Base-by-base conservation (phyloP, 371 early-diverging fungal genomes). In the Amoeboaphelidium protococcarum region DNA sequence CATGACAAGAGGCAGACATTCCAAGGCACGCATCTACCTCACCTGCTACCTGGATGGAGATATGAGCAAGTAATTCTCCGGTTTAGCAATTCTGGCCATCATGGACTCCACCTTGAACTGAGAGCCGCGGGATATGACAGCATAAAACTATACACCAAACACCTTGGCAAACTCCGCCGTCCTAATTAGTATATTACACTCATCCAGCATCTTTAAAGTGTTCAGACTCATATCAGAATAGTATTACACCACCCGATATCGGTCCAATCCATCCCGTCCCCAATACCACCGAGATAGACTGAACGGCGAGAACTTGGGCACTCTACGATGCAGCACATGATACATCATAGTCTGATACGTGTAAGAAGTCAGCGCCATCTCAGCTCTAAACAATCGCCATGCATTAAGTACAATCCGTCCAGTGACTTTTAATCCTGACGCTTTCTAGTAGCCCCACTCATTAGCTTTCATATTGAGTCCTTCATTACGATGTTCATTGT, bases 31-130 rank as follows among this genome's bases (percentile, higher is more conserved):
- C 59, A 78, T 16, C 19, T 22, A 25, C 13, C 50, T 47, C 49
- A 76, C 78, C 54, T 84, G 76, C 25, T 67, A 61, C 16, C 70
- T 57, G 6, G 41, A 42, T 0, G 70, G 64, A 0, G 66, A 55
- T 13, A 59, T 2, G 51, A 63, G 44, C 4, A 69, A 46, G 25
- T 55, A 63, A 48, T 66, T 66, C 51, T 83, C 82, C 0, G 82
- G 83, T 23, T 78, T 76, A 2, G 78, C 73, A 22, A 90, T 70
- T 1, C 91, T 73, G 13, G 80, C 57, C 74, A 90, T 68, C 49
- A 84, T 61, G 0, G 82, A 72, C 53, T 90, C 91, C 0, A 90
- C 88, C 49, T 74, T 73, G 53, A 69, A 83, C 54, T 90, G 91
- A 0, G 87, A 86, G 0, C 88, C 88, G 24, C 91, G 74, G 0